A percentile compares a stretch with the other conserved stretches of the same genome.
Evolutionary conservation across 202 grass and related monocot genomes (phyloP).

Genomic region (Schoenoplectus triqueter): DNA sequence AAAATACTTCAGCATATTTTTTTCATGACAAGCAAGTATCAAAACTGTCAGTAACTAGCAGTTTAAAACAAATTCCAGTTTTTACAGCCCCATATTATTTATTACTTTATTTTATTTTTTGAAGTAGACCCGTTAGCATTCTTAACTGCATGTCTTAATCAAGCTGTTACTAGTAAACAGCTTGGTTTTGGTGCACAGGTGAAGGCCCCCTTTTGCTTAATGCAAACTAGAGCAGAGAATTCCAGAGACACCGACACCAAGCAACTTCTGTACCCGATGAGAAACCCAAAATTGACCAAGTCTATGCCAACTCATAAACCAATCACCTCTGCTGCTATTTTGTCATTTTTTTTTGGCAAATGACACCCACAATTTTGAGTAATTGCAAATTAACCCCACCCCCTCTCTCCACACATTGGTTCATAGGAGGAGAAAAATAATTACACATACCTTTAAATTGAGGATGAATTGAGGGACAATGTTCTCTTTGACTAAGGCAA

Average conservation of each 20-base stretch:
- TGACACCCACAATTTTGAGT: neutral
- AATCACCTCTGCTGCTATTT: neutral
- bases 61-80: neutral
- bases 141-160: too few relatives aligned
- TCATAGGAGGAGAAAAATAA: neutral
- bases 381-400: neutral
- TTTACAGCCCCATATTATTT: neutral
- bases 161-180: too few relatives aligned
- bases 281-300: neutral
- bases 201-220: neutral
- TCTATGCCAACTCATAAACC: neutral
- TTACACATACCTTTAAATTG: conserved; percentile 75
- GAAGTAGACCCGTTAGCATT: too few relatives aligned
- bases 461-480: conserved; percentile 90
- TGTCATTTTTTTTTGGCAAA: neutral
- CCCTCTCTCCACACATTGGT: neutral
- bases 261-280: neutral
- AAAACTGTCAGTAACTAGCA: neutral
- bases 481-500: conserved; percentile 83
- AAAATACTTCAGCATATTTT: neutral
- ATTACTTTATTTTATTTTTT: neutral
- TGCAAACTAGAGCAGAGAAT: conserved; percentile 18
- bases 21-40: neutral
- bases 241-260: neutral
- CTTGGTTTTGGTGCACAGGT: neutral